These are phyloP conservation scores for Skeletonema costatum DNA, from an alignment of 108 stramenopile species.

Conservation along the genomic window DNA sequence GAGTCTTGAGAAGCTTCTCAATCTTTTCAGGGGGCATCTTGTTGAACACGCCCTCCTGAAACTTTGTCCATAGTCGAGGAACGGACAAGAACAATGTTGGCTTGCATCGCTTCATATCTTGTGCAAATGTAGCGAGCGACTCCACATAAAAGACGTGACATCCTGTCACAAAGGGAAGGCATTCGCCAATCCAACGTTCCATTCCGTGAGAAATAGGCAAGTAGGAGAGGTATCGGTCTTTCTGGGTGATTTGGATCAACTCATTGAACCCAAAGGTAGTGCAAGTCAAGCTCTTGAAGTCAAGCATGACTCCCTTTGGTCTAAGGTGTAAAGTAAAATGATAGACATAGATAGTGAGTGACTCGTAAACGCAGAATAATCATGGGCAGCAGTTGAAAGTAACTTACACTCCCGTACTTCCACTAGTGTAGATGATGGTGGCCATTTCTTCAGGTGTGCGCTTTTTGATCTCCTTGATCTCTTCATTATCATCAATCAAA, in stretches of 20 bases:
- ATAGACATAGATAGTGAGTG: background rate
- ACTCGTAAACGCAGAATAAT: slow-evolving; percentile 3
- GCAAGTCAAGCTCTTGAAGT: slow-evolving; percentile 62
- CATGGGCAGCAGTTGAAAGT: background rate
- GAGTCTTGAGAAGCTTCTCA: slow-evolving; percentile 64
- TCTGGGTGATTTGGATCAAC: slow-evolving; percentile 45
- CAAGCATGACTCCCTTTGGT: slow-evolving; percentile 84
- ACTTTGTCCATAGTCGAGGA: slow-evolving; percentile 85
- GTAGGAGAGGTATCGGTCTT: slow-evolving; percentile 84
- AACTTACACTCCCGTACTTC: slow-evolving; percentile 75
- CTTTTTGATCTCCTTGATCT: slow-evolving; percentile 51
- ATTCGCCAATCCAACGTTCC: slow-evolving; percentile 83
- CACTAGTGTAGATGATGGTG: slow-evolving; percentile 83
- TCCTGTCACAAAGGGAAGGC: slow-evolving; percentile 61
- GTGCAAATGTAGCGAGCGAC: slow-evolving; percentile 64
- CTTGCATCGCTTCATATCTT: slow-evolving; percentile 66
- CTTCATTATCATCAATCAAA: slow-evolving; percentile 33
- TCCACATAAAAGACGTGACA: slow-evolving; percentile 67
- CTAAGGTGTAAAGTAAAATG: slow-evolving; percentile 10
- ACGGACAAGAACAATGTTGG: slow-evolving; percentile 83
- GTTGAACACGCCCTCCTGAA: slow-evolving; percentile 73
- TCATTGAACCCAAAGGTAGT: slow-evolving; percentile 46
- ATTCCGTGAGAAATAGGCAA: slow-evolving; percentile 77
- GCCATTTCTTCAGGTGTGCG: slow-evolving; percentile 73
- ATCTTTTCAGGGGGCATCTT: slow-evolving; percentile 71